Conservation (phyloP, 1,139 yeast species). For the Entelexis sorbosivorans region DNA sequence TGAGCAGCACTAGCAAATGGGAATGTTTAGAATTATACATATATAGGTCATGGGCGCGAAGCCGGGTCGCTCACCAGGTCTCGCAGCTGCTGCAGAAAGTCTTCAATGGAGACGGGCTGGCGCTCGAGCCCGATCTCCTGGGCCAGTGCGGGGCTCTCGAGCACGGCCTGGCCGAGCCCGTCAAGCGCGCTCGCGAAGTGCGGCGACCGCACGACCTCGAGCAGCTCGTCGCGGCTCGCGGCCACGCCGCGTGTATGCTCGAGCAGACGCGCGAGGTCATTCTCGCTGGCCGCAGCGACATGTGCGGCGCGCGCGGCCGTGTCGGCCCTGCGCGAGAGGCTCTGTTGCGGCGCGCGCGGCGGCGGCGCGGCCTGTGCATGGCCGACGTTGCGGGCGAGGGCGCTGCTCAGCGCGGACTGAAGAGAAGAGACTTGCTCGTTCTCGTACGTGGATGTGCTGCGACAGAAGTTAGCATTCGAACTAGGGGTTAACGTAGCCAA, state of each 20-base stretch:
- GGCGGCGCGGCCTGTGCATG: background rate
- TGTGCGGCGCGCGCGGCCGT: slow-evolving; percentile 35
- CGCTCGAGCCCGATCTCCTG: slow-evolving; percentile 11
- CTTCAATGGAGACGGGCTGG: slow-evolving; percentile 11
- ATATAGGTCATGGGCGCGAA: too few species aligned
- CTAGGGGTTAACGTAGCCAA: background rate
- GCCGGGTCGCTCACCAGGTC: background rate
- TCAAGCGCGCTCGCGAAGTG: slow-evolving; percentile 43
- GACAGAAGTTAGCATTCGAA: background rate
- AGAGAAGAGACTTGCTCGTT: background rate
- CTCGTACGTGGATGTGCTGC: background rate
- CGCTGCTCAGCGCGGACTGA: slow-evolving; percentile 3
- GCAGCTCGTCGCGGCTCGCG: slow-evolving; percentile 36
- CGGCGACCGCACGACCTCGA: slow-evolving; percentile 42
- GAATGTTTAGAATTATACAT: too few species aligned
- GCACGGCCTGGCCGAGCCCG: slow-evolving; percentile 37
- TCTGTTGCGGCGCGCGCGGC: background rate
- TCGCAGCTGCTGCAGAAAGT: slow-evolving; percentile 8
- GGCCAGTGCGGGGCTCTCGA: slow-evolving; percentile 31
- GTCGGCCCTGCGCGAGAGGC: slow-evolving; percentile 36
- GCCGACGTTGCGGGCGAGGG: slow-evolving; percentile 1
- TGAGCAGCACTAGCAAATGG: too few species aligned
- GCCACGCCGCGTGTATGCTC: slow-evolving; percentile 39
- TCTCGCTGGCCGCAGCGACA: slow-evolving; percentile 34
- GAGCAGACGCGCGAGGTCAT: slow-evolving; percentile 34